A percentile compares a stretch with the other conserved stretches of the same genome.
phyloP scores from a whole-genome alignment of 208 protist genomes.

The Leishmania guyanensis region DNA sequence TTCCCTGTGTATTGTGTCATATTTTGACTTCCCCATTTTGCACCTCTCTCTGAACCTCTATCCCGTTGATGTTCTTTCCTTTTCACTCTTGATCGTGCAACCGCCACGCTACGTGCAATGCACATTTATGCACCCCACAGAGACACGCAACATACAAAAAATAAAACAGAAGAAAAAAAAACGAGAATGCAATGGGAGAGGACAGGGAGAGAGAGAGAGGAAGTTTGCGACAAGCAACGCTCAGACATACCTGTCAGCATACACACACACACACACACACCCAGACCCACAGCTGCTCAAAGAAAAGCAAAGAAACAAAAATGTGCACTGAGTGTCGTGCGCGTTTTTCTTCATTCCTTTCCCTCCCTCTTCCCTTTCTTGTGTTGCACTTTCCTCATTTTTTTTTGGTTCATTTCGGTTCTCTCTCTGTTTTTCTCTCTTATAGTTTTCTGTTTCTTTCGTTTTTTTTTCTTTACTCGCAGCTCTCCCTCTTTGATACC shows the following conservation, averaged over 20 bases:
- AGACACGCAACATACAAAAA: background rate
- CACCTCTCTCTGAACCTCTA: background rate
- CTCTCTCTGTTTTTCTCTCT: constrained; percentile 23
- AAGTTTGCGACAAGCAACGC: background rate
- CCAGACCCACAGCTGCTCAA: background rate
- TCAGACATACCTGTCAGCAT: background rate
- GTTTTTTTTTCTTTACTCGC: background rate
- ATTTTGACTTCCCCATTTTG: background rate
- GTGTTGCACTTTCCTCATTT: background rate
- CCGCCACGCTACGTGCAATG: background rate
- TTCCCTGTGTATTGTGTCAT: constrained; percentile 7
- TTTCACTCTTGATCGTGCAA: background rate
- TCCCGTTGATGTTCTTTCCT: background rate
- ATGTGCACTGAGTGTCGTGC: background rate
- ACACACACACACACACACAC: background rate
- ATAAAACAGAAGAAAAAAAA: background rate
- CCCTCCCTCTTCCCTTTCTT: background rate
- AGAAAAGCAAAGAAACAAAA: constrained; percentile 9
- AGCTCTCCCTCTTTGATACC: background rate
- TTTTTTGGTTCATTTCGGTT: background rate
- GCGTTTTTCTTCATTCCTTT: background rate
- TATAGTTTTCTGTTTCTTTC: background rate
- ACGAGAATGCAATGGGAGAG: background rate
- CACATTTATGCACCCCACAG: background rate
- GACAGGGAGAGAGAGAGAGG: background rate